These are phyloP conservation scores for Acacia melanoxylon DNA, from an alignment of 306 rosid genomes.

Conservation along the genomic window DNA sequence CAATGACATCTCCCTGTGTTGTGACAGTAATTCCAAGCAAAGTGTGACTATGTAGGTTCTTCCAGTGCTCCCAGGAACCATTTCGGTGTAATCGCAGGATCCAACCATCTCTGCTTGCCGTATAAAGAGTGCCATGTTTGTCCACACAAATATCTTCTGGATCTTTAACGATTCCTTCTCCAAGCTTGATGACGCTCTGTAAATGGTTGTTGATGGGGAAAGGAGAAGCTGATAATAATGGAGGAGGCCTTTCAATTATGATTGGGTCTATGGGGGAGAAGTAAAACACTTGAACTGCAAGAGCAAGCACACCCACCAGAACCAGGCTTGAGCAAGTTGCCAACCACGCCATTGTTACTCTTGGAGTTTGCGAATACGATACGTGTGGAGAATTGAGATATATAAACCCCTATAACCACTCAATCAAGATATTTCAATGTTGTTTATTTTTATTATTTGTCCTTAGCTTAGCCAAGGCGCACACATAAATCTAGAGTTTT, in stretches of 20 bases:
- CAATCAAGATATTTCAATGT: neutral
- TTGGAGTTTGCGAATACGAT: neutral
- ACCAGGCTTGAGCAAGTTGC: conserved; percentile 29
- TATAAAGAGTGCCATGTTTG: neutral
- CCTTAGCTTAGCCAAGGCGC: neutral
- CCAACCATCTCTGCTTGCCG: neutral
- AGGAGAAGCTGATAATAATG: conserved; percentile 25
- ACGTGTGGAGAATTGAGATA: neutral
- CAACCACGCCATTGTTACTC: neutral
- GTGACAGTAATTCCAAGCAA: conserved; percentile 40
- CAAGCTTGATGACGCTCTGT: conserved; percentile 21
- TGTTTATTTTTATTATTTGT: neutral
- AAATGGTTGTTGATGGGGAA: conserved; percentile 37
- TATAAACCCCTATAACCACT: neutral
- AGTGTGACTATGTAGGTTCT: neutral
- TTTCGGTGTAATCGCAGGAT: neutral
- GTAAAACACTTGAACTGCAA: conserved; percentile 35
- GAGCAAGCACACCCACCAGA: conserved; percentile 33
- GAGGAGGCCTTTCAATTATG: conserved; percentile 35
- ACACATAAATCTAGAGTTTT: neutral
- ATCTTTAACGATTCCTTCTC: neutral
- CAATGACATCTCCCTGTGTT: conserved; percentile 38
- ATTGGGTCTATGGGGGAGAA: conserved; percentile 50
- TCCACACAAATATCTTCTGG: neutral
- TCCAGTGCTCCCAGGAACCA: conserved; percentile 11